Base-by-base conservation (phyloP, 176 grass and related monocot genomes). In the Lolium multiflorum region DNA sequence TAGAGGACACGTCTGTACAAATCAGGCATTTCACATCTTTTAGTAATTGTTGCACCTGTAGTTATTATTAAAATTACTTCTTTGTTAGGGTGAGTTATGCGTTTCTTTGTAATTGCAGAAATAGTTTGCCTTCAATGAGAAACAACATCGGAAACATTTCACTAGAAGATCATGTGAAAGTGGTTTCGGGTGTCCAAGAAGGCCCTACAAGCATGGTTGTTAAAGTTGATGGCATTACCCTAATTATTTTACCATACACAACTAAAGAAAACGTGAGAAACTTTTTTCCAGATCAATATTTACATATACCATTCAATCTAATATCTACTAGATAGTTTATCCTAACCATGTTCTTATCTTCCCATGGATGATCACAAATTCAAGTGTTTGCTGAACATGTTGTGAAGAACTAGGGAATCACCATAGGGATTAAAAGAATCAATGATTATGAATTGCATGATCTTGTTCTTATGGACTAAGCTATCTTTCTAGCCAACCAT, bases 391-490 rank as follows among this genome's bases (percentile, higher is more conserved):
- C 94, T 1, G 97, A 99, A 56, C 94, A 96, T 93, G 94, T 96
- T 62, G 97, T 96, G 67, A 94, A 99, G 76, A 99, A 94, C 79
- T 96, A 94, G 71, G 92, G 94, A 73, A 99, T 98, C 83, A 98
- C 94, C 18, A 96, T 87, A 14, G 97, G 97, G 59, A 86, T 98
- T 80, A 98, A 93, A 55, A 85, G 85, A 88, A 91, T 98, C 13
- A 93, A 93, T 71, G 94, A 96, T 80, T 99, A 96, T 89, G 94
- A 99, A 84, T 73, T 99, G 56, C 97, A 99, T 78, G 97, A 99
- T 88, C 94, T 96, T 60, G 94, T 99, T 18, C 84, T 99, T 71
- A 84, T 99, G 77, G 97, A 99, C 92, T 99, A 94, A 99, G 92
- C 82, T 52, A 54, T 56, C 54, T 55, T 68, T 84, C 18, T 0